Base-by-base conservation (phyloP, 306 rosid species). In the Prunus salicina region DNA sequence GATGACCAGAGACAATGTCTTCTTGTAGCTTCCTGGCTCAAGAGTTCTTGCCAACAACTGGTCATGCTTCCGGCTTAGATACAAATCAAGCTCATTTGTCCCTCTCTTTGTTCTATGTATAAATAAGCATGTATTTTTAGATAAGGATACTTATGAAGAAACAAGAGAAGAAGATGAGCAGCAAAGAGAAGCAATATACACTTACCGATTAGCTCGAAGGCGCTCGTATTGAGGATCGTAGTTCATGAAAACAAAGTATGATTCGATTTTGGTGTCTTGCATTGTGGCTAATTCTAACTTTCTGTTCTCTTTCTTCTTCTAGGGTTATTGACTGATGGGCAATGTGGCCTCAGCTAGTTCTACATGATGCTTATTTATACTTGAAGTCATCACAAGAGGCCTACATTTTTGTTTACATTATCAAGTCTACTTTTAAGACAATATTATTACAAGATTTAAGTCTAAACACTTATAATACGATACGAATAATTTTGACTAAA, bases 161-260 rank as follows among this genome's bases (percentile, higher is more conserved):
- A 24, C 15, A 28, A 8, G 6, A 50, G 18, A 52, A 28, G 11
- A 4, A 57, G 10, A 43, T n/a, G 30, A 22, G 25, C 24, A 51
- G 57, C 43, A 24, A 52, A 24, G 5, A 38, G 28, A 76, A 13
- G 63, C 15, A 38, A 11, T 55, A 46, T 12, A 22, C 12, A 83
- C 88, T 79, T 15, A 91, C 96, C 91, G 87, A 82, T 90, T 82
- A 64, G 93, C 82, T 64, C 82, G 83, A 80, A 94, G 96, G 69
- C 88, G 88, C 66, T 86, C 89, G 68, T 94, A 91, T 75, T 91
- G 88, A 20, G 94, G 94, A 90, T 94, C 98, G 28, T 87, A 91
- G 86, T 77, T 91, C 97, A 94, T 84, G 88, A 94, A 90, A 75
- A 94, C 96, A 64, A 87, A 94, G 88, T 90, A 89, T 19, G 90